Evolutionary conservation across 2,329 filamentous ascomycete species (phyloP), one percentile per base, ranked within the genome.

Genomic region (Pestalotiopsis sp.): DNA sequence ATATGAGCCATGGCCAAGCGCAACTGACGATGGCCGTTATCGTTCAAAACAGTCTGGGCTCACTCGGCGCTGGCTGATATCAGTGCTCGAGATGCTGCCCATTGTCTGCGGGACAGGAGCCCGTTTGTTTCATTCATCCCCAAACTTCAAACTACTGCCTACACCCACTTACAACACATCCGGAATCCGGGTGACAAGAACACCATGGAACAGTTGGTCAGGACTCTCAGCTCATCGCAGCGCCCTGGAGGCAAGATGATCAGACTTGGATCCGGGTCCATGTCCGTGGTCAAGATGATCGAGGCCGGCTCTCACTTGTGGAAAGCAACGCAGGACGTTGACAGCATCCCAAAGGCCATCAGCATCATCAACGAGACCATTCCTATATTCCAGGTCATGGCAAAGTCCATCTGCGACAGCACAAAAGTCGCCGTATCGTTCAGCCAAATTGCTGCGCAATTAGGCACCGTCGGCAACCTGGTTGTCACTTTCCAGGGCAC

Each of bases 401-500:
- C 74, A n/a, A 73, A 75, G 68, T 80, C 78, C 3, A 69, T 79
- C 25, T 77, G 75, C 68, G 79, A 81, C 56, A 78, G 73, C 56
- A 73, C 75, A 38, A 75, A 75, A 27, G 71, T 80, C 12, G 74
- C 80, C 39, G 69, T 72, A n/a, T 71, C 73, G 12, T 81, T 81
- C 59, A 78, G 71, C 69, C 71, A 73, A 4, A 74, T 78, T 17
- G 78, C 78, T 3, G 75, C 73, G 5, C 72, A 76, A 1, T 69
- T 78, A 31, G 75, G 78, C 9, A 78, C 79, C 58, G 79, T 75
- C n/a, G 75, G 74, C 12, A 80, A 81, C 68, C 67, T 80, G 7
- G 73, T 81, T 4, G 73, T 76, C 67, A 78, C 78, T 2, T 81
- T 80, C 60, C 79, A 81, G 63, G 79, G 79, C 1, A 67, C 78